Evolutionary conservation across 2,329 filamentous ascomycete species (phyloP), one percentile per base, ranked within the genome.

Genomic region (Zasmidium citrigriseum): DNA sequence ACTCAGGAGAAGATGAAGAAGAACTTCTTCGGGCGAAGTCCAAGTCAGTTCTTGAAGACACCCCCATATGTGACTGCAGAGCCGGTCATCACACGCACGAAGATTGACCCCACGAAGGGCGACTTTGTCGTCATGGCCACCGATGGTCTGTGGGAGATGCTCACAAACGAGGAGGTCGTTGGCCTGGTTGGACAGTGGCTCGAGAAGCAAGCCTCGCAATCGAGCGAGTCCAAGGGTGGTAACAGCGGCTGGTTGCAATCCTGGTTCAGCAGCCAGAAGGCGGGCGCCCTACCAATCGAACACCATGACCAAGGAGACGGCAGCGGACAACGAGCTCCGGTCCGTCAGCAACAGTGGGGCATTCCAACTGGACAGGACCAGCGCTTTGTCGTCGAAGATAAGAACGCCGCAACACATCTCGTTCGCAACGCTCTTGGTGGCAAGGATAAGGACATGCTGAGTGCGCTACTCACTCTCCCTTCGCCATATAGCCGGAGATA

Each of bases 61-160:
- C 95, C 95, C 9, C 95, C 95, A 0, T 99, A 99, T 70, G 95
- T 99, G 44, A 99, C 95, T 2, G 95, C 95, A 1, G 96, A 99
- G 76, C 95, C 95, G 2, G 83, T 98, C 21, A 86, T 99, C 54
- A 98, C 93, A 0, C 96, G 92, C 1, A 98, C 93, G 47, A 89
- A 95, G 74, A 88, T 99, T 53, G 83, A 93, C 67, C 95, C 95
- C 1, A 86, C 91, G 54, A 90, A 90, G 62, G 93, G 93, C 47
- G 95, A 99, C 72, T 99, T 99, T 69, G 82, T 99, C 12, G 93
- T 99, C 61, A 88, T 99, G 82, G 95, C 95, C 21, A 97, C 95
- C 0, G 95, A 99, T 72, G 95, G 95, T 3, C 82, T 99, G 0
- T 99, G 95, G 95, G 95, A 99, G 77, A 98, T 98, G 95, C 82